phyloP scores from a whole-genome alignment of 352 stramenopile genomes.

The Phytophthora melonis region DNA sequence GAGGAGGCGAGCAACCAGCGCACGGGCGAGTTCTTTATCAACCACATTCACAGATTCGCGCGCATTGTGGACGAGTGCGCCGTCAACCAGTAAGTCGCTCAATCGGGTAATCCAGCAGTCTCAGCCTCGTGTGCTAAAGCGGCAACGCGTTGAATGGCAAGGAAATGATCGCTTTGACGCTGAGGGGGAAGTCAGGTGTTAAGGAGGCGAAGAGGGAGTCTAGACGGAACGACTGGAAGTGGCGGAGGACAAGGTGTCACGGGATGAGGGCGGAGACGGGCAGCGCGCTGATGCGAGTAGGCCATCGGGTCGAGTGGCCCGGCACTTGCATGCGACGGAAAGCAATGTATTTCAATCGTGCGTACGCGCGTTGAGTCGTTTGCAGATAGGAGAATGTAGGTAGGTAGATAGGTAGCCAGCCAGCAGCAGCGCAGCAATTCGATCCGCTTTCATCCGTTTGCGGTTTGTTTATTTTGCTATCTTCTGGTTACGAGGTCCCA shows the following conservation, averaged over 20 bases:
- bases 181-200: slow-evolving; percentile 17
- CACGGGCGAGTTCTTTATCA: slow-evolving; percentile 91
- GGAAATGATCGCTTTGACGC: slow-evolving; percentile 29
- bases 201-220: slow-evolving; percentile 22
- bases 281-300: slow-evolving; percentile 26
- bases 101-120: slow-evolving; percentile 13
- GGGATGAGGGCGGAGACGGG: slow-evolving; percentile 18
- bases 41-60: slow-evolving; percentile 90
- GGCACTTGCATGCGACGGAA: slow-evolving; percentile 26
- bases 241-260: slow-evolving; percentile 30
- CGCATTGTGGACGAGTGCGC: slow-evolving; percentile 88
- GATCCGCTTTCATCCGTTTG: slow-evolving; percentile 38
- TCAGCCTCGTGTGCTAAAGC: slow-evolving; percentile 20
- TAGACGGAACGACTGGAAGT: slow-evolving; percentile 34
- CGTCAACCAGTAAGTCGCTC: slow-evolving; percentile 53
- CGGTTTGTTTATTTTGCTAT: slow-evolving; percentile 25
- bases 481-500: neutral
- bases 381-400: slow-evolving; percentile 31
- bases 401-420: slow-evolving; percentile 42
- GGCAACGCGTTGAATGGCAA: slow-evolving; percentile 29
- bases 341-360: slow-evolving; percentile 31
- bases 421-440: slow-evolving; percentile 37
- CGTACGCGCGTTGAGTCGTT: slow-evolving; percentile 25
- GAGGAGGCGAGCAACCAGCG: slow-evolving; percentile 88
- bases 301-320: slow-evolving; percentile 17